Conservation (phyloP, 2,329 filamentous ascomycete species). For the Chrysoporthe puriensis region DNA sequence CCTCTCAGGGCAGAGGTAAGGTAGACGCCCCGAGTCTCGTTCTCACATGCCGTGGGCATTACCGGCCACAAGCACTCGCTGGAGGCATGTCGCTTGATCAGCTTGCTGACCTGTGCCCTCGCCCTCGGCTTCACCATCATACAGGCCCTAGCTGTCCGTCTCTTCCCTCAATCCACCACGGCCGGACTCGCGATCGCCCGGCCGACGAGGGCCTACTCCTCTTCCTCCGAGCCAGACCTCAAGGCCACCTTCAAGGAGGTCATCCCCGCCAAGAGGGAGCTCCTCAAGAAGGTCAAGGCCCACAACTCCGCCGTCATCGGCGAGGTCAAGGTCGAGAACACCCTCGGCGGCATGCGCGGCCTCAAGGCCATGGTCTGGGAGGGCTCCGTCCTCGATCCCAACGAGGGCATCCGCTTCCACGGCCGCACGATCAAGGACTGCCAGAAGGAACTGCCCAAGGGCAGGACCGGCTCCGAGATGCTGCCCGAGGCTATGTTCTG, state of each 20-base stretch:
- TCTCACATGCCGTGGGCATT: background rate
- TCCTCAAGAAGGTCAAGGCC: slow-evolving; percentile 91
- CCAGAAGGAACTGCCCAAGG: slow-evolving; percentile 91
- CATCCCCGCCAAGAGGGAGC: slow-evolving; percentile 91
- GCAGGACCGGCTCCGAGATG: slow-evolving; percentile 92
- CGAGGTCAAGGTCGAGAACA: slow-evolving; percentile 91
- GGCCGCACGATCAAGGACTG: slow-evolving; percentile 98
- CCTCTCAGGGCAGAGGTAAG: slow-evolving; percentile 21
- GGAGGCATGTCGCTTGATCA: background rate
- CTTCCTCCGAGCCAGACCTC: slow-evolving; percentile 81
- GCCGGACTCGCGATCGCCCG: slow-evolving; percentile 33
- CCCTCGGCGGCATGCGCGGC: slow-evolving; percentile 94
- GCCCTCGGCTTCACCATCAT: background rate
- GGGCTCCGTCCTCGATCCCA: slow-evolving; percentile 92
- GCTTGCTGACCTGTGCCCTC: background rate
- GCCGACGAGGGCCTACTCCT: slow-evolving; percentile 65
- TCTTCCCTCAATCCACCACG: background rate
- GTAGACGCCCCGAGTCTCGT: background rate
- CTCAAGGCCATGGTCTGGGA: slow-evolving; percentile 99
- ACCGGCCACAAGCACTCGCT: background rate
- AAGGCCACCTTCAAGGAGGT: slow-evolving; percentile 82
- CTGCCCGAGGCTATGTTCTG: slow-evolving; percentile 99
- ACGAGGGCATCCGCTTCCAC: slow-evolving; percentile 98
- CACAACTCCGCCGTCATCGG: slow-evolving; percentile 82
- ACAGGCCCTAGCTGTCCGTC: slow-evolving; percentile 3